A percentile compares a stretch with the other conserved stretches of the same genome.
phyloP scores from a whole-genome alignment of 2,329 filamentous ascomycete species.

The Tetracladium maxilliforme region DNA sequence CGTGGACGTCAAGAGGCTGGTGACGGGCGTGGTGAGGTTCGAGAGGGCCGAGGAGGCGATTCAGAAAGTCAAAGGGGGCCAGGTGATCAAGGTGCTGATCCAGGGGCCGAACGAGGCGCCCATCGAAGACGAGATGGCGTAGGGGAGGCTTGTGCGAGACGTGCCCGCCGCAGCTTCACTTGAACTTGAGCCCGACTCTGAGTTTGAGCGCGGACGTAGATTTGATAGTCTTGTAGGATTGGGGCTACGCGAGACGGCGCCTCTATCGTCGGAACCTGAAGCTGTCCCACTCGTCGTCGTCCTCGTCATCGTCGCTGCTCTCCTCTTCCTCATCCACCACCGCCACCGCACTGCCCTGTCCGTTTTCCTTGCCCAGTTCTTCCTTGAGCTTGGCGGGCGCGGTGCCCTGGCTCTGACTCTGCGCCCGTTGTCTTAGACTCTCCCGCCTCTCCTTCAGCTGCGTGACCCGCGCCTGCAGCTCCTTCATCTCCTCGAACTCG shows the following conservation, averaged over 20 bases:
- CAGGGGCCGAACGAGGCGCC: conserved; percentile 9
- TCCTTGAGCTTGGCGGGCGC: conserved; percentile 10
- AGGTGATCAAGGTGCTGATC: conserved; percentile 18
- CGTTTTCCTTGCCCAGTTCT: conserved; percentile 11
- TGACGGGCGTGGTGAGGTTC: conserved; percentile 42
- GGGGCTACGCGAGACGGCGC: too few species aligned
- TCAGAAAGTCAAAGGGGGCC: conserved; percentile 42
- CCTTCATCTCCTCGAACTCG: conserved; percentile 74
- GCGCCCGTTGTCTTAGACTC: conserved; percentile 33
- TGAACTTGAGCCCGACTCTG: too few species aligned
- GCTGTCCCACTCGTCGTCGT: conserved; percentile 43
- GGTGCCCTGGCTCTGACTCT: conserved; percentile 12
- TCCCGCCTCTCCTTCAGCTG: conserved; percentile 58
- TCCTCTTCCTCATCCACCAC: conserved; percentile 29
- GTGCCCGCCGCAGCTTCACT: too few species aligned
- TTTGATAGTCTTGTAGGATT: too few species aligned
- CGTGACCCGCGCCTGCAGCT: conserved; percentile 57
- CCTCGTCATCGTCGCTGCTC: conserved; percentile 24
- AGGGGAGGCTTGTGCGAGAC: too few species aligned
- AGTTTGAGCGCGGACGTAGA: too few species aligned
- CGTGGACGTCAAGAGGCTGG: conserved; percentile 28
- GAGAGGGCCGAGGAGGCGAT: conserved; percentile 34
- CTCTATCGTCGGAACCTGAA: conserved; percentile 21
- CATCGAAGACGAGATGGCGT: too few species aligned
- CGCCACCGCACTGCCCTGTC: conserved; percentile 15